Conservation (phyloP, 306 rosid genomes). For the Trifolium pratense region DNA sequence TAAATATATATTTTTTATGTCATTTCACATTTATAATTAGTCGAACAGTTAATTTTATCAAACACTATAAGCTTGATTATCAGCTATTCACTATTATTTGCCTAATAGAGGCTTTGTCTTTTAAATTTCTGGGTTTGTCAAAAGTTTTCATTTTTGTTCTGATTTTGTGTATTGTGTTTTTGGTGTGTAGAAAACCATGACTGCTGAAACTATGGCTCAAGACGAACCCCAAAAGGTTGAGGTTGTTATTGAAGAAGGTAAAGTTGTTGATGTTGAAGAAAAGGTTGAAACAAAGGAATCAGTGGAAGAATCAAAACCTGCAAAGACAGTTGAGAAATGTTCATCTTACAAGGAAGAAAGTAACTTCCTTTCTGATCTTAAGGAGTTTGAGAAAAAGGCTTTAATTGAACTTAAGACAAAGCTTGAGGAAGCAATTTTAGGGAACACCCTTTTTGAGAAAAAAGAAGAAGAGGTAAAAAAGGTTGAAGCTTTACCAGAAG, state of each 20-base stretch:
- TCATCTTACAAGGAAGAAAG: constrained; percentile 59
- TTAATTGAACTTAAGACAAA: constrained; percentile 47
- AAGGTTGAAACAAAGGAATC: constrained; percentile 9
- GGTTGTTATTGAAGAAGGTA: constrained; percentile 30
- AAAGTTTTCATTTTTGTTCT: not conserved
- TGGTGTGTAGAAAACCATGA: constrained; percentile 37
- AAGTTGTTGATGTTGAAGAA: constrained; percentile 24
- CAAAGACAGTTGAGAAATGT: constrained; percentile 39
- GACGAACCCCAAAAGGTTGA: constrained; percentile 40
- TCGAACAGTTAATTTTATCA: too few relatives aligned
- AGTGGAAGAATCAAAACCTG: constrained; percentile 20
- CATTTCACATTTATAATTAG: too few relatives aligned
- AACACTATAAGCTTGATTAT: too few relatives aligned
- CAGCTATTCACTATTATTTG: too few relatives aligned
- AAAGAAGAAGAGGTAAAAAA: constrained; percentile 41
- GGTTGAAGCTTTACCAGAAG: constrained; percentile 12
- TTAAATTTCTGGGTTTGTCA: constrained; percentile 24
- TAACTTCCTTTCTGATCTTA: constrained; percentile 55
- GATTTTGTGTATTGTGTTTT: not conserved
- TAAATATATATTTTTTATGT: too few relatives aligned
- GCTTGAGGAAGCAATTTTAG: constrained; percentile 55
- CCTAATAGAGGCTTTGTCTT: too few relatives aligned
- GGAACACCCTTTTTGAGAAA: constrained; percentile 37
- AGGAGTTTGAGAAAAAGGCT: constrained; percentile 53
- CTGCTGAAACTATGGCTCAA: constrained; percentile 43